Percentiles rank a stretch among this genome's conserved stretches.
These are phyloP conservation scores for Pseudozyma hubeiensis DNA, from an alignment of 1,284 basidiomycete genomes.

Conservation along the genomic window DNA sequence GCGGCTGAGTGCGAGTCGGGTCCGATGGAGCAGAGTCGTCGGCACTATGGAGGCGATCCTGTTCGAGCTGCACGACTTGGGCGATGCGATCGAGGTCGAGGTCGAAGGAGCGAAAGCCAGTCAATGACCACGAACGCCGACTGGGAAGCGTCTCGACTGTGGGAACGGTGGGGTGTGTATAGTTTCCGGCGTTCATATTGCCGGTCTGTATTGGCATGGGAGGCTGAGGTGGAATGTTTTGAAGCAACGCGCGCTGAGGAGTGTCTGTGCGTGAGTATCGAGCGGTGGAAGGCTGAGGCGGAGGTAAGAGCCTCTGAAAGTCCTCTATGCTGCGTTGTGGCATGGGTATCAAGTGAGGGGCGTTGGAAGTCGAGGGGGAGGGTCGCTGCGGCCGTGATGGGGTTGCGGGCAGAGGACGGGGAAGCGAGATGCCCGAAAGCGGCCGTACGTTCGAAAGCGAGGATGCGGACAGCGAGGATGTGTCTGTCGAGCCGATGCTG, in stretches of 20 bases:
- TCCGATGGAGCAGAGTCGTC: background rate
- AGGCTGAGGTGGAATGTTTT: conserved; percentile 30
- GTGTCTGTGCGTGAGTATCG: background rate
- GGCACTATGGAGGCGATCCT: conserved; percentile 3
- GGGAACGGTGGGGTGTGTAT: background rate
- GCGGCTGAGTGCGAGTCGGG: background rate
- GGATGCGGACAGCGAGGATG: conserved; percentile 8
- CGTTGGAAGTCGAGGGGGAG: background rate
- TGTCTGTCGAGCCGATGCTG: conserved; percentile 9
- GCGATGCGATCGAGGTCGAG: conserved; percentile 39
- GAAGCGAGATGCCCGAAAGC: conserved; percentile 31
- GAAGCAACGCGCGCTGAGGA: conserved; percentile 19
- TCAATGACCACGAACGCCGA: conserved; percentile 10
- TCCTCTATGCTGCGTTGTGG: conserved; percentile 31
- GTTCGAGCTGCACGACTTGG: conserved; percentile 14
- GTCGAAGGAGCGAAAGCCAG: conserved; percentile 36
- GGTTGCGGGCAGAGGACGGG: conserved; percentile 18
- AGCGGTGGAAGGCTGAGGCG: conserved; percentile 1
- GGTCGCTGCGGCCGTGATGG: conserved; percentile 23
- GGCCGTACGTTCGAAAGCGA: conserved; percentile 20
- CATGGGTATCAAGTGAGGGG: conserved; percentile 25
- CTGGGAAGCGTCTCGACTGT: conserved; percentile 11
- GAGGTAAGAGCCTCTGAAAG: conserved; percentile 25
- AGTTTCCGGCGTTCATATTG: background rate
- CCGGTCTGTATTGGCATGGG: conserved; percentile 1